Evolutionary conservation across 768 basidiomycete genomes (phyloP).

Genomic region (Dioszegia aurantiaca): DNA sequence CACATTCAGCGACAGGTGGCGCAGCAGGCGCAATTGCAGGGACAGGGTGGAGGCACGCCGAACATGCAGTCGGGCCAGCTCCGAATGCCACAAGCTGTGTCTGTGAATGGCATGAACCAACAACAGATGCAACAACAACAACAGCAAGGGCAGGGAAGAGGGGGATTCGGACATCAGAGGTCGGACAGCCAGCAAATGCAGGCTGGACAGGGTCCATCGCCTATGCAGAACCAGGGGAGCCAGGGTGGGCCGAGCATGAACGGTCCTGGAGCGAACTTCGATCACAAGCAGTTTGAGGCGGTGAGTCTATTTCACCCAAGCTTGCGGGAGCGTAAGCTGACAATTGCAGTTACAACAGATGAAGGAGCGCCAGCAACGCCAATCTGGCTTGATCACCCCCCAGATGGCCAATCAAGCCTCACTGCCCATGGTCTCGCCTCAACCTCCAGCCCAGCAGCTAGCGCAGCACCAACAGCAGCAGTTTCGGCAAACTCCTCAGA

Average conservation of each 20-base stretch:
- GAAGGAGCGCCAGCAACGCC: constrained; percentile 32
- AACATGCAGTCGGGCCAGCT: neutral
- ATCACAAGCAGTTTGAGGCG: constrained; percentile 37
- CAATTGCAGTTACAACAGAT: constrained; percentile 34
- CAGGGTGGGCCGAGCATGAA: neutral
- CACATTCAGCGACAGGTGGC: constrained; percentile 4
- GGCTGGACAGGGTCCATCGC: constrained; percentile 18
- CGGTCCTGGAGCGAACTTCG: constrained; percentile 8
- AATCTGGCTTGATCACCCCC: constrained; percentile 27
- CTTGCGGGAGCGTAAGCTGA: constrained; percentile 6
- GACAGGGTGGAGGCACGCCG: neutral
- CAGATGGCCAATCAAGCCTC: constrained; percentile 17
- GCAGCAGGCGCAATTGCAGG: constrained; percentile 2
- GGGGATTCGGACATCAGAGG: constrained; percentile 11
- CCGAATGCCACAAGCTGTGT: constrained; percentile 1
- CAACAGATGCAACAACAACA: constrained; percentile 19
- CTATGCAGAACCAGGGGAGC: neutral
- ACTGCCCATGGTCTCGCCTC: constrained; percentile 30
- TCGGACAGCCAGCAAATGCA: constrained; percentile 31
- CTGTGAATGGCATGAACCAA: constrained; percentile 2
- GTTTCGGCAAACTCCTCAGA: constrained; percentile 10
- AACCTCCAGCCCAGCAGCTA: constrained; percentile 10
- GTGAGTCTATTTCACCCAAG: constrained; percentile 16
- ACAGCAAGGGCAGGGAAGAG: constrained; percentile 10
- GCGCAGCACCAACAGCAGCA: constrained; percentile 19